Evolutionary conservation across 2,329 filamentous ascomycete genomes (phyloP).

Genomic region (Pseudogymnoascus sp.): DNA sequence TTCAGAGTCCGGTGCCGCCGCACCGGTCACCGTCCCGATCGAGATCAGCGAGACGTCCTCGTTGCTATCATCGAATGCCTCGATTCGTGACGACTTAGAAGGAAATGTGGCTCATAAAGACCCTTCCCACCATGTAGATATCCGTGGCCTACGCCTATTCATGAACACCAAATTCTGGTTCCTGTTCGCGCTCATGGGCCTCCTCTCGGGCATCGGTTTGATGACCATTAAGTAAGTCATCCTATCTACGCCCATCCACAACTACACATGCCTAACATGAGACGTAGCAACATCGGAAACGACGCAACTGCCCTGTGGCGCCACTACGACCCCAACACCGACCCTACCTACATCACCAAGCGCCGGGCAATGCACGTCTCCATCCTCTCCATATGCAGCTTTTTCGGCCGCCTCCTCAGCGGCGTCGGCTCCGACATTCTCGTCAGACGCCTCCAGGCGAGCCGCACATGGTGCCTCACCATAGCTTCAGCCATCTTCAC

Average conservation of each 20-base stretch:
- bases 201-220: constrained; percentile 86
- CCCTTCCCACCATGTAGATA: constrained; percentile 78
- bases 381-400: constrained; percentile 83
- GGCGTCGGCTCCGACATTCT: constrained; percentile 88
- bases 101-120: constrained; percentile 59
- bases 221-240: constrained; percentile 94
- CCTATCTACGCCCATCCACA: background rate
- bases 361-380: constrained; percentile 89
- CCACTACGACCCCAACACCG: constrained; percentile 67
- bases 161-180: constrained; percentile 79
- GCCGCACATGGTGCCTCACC: constrained; percentile 86
- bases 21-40: constrained; percentile 21
- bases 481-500: constrained; percentile 71
- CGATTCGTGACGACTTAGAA: constrained; percentile 24
- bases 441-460: constrained; percentile 71
- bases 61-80: constrained; percentile 60
- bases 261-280: background rate
- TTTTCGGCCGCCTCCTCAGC: constrained; percentile 70
- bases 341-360: constrained; percentile 67
- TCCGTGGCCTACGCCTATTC: constrained; percentile 74
- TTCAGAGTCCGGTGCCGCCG: constrained; percentile 23
- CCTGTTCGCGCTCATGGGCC: constrained; percentile 75
- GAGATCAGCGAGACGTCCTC: constrained; percentile 71
- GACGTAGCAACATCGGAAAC: constrained; percentile 81
- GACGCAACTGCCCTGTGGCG: constrained; percentile 83